These are phyloP conservation scores for Kwoniella europaea DNA, from an alignment of 768 basidiomycete species.

Conservation along the genomic window DNA sequence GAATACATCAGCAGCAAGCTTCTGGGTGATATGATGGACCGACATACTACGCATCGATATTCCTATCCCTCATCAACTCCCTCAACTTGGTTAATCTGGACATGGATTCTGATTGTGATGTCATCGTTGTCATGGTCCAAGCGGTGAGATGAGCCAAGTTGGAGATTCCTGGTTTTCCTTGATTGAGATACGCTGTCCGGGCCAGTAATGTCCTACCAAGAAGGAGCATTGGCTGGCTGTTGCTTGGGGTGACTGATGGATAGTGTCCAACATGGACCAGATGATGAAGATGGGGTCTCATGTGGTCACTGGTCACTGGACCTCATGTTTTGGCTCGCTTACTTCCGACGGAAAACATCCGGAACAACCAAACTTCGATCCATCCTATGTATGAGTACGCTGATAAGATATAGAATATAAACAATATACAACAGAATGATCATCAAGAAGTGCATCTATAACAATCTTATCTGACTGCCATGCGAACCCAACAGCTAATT, in stretches of 20 bases:
- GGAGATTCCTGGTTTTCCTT: not conserved
- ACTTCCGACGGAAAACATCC: not conserved
- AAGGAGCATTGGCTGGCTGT: not conserved
- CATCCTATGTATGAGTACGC: too few relatives aligned
- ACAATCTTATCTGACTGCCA: too few relatives aligned
- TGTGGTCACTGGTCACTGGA: not conserved
- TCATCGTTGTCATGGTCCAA: not conserved
- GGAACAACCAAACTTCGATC: not conserved
- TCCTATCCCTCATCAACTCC: conserved; percentile 69
- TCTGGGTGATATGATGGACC: not conserved
- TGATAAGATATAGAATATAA: too few relatives aligned
- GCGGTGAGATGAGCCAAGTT: not conserved
- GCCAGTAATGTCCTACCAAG: not conserved
- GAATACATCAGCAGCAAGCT: not conserved
- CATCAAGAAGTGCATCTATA: too few relatives aligned
- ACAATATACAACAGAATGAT: too few relatives aligned
- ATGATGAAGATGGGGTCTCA: not conserved
- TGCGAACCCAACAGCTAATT: not conserved
- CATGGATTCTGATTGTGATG: conserved; percentile 3
- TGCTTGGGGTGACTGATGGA: too few relatives aligned
- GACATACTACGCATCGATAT: conserved; percentile 67
- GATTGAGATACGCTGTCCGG: not conserved
- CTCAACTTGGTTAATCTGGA: conserved; percentile 66
- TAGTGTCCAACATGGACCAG: too few relatives aligned
- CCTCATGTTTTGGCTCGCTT: not conserved